Percentiles rank a stretch among this genome's conserved stretches.
phyloP scores from a whole-genome alignment of 1,139 yeast species.

The Candida sp. region DNA sequence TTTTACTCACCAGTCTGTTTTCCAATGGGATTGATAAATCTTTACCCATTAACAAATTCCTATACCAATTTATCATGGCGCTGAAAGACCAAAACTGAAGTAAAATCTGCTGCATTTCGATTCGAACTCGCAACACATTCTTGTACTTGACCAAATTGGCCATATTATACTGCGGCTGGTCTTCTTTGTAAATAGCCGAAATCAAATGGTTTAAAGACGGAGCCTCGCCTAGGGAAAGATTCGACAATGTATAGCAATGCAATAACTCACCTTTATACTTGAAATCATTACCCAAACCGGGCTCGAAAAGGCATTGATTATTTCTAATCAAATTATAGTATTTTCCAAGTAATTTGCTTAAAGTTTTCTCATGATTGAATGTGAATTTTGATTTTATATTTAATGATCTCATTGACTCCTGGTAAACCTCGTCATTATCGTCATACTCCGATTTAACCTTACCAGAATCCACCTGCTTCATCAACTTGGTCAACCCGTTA shows the following conservation, averaged over 20 bases:
- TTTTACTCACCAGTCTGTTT: constrained; percentile 19
- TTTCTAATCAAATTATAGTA: constrained; percentile 20
- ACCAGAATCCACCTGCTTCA: constrained; percentile 4
- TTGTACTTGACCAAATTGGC: constrained; percentile 32
- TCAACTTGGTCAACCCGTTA: constrained; percentile 20
- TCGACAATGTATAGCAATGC: constrained; percentile 28
- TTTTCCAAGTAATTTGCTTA: constrained; percentile 14
- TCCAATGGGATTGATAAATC: constrained; percentile 38
- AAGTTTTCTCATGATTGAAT: constrained; percentile 12
- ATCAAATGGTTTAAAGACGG: constrained; percentile 29
- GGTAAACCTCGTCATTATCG: constrained; percentile 6
- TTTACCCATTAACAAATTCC: constrained; percentile 29
- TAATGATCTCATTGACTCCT: constrained; percentile 8
- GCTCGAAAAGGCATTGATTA: constrained; percentile 38
- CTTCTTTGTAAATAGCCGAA: constrained; percentile 26
- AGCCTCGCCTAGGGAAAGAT: constrained; percentile 36
- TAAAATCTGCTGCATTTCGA: constrained; percentile 39
- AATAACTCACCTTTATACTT: constrained; percentile 21
- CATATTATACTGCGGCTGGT: constrained; percentile 11
- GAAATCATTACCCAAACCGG: constrained; percentile 18
- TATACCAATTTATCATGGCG: constrained; percentile 39
- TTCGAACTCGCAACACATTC: constrained; percentile 35
- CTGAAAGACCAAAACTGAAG: constrained; percentile 44
- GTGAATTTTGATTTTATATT: constrained; percentile 9
- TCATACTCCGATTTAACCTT: constrained; percentile 6